Evolutionary conservation across 1,284 basidiomycete genomes (phyloP), one percentile per base, ranked within the genome.

Genomic region (Phylloboletellus chloephorus): DNA sequence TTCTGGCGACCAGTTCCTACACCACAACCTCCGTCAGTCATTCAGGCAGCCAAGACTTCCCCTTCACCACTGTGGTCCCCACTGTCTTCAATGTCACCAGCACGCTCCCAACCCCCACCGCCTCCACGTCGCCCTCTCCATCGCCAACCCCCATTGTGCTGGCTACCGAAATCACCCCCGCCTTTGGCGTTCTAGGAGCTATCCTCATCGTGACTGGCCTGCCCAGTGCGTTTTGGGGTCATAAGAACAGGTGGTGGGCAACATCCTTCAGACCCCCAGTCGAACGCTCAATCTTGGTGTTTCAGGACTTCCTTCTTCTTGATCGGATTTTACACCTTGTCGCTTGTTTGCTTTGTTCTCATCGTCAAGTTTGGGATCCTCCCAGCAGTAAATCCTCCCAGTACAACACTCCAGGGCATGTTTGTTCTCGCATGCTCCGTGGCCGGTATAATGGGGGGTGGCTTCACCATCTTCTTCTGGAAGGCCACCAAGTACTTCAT

Each of bases 221-320:
- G 11, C 89, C 91, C 3, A 88, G 89, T 48, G 85, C 88, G 1
- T 90, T 91, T 53, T 82, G 88, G 64, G 94, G 94, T 15, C 88
- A 92, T 65, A 93, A 92, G 72, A 93, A 93, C 61, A 72, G 91
- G 73, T 92, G 91, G 90, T 84, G 48, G 35, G 69, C 51, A 24
- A 3, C 43, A 44, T 52, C 34, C 36, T 52, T 23, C 17, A 13
- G 13, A 28, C 40, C 36, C 38, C 44, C 45, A 29, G 46, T 19
- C 33, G 19, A 23, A 42, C 28, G 3, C 38, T 47, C 41, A 57
- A 26, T 24, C 46, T 47, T 36, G 46, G 41, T 43, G 39, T 41
- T 45, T 26, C 60, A 89, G 88, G 85, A 86, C 89, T n/a, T 91
- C 90, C 7, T 84, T 93, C 68, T 94, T 94, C 61, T 73, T 95